phyloP scores from a whole-genome alignment of 164 flowering plant species.

The Cinnamomum chago region DNA sequence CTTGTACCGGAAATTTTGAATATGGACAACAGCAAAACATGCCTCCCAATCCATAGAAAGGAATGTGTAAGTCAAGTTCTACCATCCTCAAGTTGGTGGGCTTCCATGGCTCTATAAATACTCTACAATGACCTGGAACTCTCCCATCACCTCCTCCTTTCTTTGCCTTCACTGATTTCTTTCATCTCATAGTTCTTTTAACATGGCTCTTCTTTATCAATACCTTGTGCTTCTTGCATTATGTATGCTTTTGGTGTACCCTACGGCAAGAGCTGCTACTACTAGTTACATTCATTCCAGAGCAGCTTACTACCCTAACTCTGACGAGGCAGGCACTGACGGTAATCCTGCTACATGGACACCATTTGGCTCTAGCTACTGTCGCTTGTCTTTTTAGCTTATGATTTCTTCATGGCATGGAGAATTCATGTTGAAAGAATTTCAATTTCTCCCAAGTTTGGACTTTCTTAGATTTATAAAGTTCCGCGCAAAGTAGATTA shows the following conservation, averaged over 20 bases:
- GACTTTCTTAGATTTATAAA: too few species aligned
- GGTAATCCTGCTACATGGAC: conserved; percentile 22
- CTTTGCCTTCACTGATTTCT: conserved; percentile 3
- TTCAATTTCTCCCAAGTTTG: too few species aligned
- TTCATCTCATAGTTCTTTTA: background rate
- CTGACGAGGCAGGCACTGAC: conserved; percentile 63
- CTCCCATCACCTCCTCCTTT: conserved; percentile 14
- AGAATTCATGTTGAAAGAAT: too few species aligned
- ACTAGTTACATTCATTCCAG: conserved; percentile 50
- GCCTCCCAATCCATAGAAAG: background rate
- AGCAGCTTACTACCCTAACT: conserved; percentile 70
- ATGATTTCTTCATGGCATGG: too few species aligned
- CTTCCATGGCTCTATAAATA: conserved; percentile 12
- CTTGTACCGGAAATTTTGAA: background rate
- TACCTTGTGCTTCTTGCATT: conserved; percentile 19
- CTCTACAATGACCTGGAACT: conserved; percentile 2
- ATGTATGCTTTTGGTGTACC: conserved; percentile 26
- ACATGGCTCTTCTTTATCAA: conserved; percentile 35
- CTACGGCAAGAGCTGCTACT: conserved; percentile 37
- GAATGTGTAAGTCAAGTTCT: conserved; percentile 15
- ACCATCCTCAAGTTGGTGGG: background rate
- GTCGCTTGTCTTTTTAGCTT: too few species aligned
- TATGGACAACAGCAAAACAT: background rate
- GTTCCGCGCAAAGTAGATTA: too few species aligned
- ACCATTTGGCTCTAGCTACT: too few species aligned